phyloP scores from a whole-genome alignment of 2,329 filamentous ascomycete species.

The Teratosphaeria nubilosa region DNA sequence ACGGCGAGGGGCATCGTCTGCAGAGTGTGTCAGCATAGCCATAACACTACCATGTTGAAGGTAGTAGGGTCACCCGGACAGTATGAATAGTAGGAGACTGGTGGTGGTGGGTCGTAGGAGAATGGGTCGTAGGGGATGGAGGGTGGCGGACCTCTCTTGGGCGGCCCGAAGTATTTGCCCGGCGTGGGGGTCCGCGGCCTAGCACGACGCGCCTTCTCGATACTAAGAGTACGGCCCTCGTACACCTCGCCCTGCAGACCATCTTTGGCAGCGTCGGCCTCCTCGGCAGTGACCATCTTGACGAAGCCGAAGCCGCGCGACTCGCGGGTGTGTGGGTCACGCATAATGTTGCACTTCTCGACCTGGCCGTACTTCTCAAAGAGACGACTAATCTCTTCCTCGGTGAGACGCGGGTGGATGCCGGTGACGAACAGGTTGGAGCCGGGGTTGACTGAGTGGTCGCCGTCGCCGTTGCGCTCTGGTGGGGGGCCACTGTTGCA shows the following conservation, averaged over 20 bases:
- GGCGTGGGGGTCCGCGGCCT: conserved; percentile 92
- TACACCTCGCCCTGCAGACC: conserved; percentile 90
- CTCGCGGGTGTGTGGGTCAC: conserved; percentile 95
- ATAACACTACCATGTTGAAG: conserved; percentile 2
- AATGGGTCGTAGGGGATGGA: neutral
- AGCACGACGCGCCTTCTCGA: conserved; percentile 95
- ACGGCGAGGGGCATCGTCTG: conserved; percentile 35
- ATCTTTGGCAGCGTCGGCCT: conserved; percentile 94
- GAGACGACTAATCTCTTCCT: conserved; percentile 83
- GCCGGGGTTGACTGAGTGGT: conserved; percentile 79
- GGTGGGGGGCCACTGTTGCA: conserved; percentile 33
- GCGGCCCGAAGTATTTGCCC: conserved; percentile 97
- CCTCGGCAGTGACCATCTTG: conserved; percentile 92
- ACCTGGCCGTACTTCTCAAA: conserved; percentile 99
- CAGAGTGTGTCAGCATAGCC: conserved; percentile 13
- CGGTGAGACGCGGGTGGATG: conserved; percentile 84
- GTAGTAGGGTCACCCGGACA: conserved; percentile 7
- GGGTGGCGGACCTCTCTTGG: conserved; percentile 54
- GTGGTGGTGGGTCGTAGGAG: neutral
- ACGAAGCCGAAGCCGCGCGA: conserved; percentile 98
- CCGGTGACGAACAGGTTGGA: conserved; percentile 99
- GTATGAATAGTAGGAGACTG: conserved; percentile 5
- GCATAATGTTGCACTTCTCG: conserved; percentile 99
- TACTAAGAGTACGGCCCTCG: conserved; percentile 90
- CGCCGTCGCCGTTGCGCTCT: conserved; percentile 36